Evolutionary conservation across 1,284 basidiomycete species (phyloP), one percentile per base, ranked within the genome.

Genomic region (Cutaneotrichosporon cyanovorans): DNA sequence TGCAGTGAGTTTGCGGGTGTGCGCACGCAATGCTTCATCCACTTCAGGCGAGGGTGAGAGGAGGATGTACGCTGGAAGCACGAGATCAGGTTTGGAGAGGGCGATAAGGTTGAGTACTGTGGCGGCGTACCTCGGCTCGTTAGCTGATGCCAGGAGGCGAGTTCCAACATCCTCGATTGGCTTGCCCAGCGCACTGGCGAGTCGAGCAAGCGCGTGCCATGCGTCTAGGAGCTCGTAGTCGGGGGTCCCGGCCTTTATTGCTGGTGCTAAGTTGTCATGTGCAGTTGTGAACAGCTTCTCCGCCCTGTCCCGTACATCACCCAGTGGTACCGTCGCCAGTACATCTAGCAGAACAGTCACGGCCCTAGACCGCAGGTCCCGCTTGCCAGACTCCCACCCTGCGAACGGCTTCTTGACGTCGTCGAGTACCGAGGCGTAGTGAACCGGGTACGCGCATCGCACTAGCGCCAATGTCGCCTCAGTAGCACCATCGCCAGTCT

Each of bases 31-130:
- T 4, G 42, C 36, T 4, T 15, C 21, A 23, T 51, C 45, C 7
- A 47, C 41, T 1, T 33, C 38, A 15, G 21, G 23, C 2, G 31
- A 20, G 18, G 25, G 36, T 12, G 35, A 36, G 8, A 54, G 40
- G 20, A 47, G 40, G 47, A 50, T 41, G 46, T 45, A 55, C 0
- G 46, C 41, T 3, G 53, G 49, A 3, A 55, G 41, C 0, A 39
- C 45, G 25, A 28, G 25, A 7, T 31, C 28, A 12, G 12, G 15
- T 2, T 22, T 9, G 14, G 23, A 8, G 20, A 40, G 25, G 2
- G 40, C 25, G 37, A 38, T 32, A 33, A 49, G 38, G 32, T 49
- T 41, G 4, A 55, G 44, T n/a, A 42, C 46, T 4, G 30, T 34
- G 10, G 40, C 44, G 18, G 38, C 23, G 4, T 30, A 30, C 7